Evolutionary conservation across 108 stramenopile species (phyloP).

Genomic region (Conticribra weissflogii): DNA sequence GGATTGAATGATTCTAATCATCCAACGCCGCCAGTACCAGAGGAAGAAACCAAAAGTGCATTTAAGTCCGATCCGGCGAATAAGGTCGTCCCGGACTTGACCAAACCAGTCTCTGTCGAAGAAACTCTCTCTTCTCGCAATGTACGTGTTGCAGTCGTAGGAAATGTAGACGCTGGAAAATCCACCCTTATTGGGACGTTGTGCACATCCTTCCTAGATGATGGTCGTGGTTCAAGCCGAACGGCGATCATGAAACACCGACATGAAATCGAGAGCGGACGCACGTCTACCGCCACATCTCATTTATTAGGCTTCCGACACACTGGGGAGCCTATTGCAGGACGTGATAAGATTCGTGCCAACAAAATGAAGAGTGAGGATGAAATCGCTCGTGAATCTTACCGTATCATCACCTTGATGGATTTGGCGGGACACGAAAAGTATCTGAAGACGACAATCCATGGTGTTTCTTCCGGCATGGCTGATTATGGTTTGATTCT

Average conservation of each 20-base stretch:
- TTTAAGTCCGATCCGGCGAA: background rate
- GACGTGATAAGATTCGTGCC: conserved; percentile 65
- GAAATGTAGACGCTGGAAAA: conserved; percentile 99
- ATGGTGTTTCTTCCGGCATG: conserved; percentile 94
- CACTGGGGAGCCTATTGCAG: conserved; percentile 78
- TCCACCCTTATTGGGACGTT: conserved; percentile 95
- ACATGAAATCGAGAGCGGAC: conserved; percentile 97
- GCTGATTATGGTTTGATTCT: conserved; percentile 96
- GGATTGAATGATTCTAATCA: conserved; percentile 1
- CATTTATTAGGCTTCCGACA: conserved; percentile 93
- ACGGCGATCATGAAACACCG: conserved; percentile 95
- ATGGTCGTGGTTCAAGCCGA: conserved; percentile 95
- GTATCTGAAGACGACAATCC: conserved; percentile 98
- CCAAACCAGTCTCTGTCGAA: conserved; percentile 40
- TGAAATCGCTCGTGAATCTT: conserved; percentile 82
- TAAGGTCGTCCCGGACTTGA: background rate
- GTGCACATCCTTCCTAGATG: conserved; percentile 89
- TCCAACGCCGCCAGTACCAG: conserved; percentile 5
- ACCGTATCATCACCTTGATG: conserved; percentile 90
- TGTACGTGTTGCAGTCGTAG: conserved; percentile 94
- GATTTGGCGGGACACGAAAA: conserved; percentile 99
- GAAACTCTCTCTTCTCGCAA: conserved; percentile 86
- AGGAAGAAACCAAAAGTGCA: conserved; percentile 13
- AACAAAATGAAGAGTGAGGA: conserved; percentile 81
- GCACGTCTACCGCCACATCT: conserved; percentile 93